Evolutionary conservation across 2,329 filamentous ascomycete species (phyloP).

Genomic region (Hypoxylon sp.): DNA sequence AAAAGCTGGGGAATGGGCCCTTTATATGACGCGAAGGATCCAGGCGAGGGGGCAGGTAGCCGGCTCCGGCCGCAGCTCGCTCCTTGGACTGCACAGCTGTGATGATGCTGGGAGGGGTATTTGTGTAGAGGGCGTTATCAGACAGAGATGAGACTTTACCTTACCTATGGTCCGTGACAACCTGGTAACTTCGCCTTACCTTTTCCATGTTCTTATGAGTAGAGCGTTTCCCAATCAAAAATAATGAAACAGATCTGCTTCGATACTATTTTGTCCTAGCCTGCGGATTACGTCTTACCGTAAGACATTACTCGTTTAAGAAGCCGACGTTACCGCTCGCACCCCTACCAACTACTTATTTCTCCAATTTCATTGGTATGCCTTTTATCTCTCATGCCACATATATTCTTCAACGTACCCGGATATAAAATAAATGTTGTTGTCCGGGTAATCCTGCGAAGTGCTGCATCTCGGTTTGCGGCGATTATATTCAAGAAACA

Average conservation of each 20-base stretch:
- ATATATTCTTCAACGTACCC: neutral
- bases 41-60: neutral
- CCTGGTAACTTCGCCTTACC: constrained; percentile 13
- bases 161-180: constrained; percentile 19
- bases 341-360: neutral
- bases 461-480: neutral
- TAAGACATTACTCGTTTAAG: constrained; percentile 16
- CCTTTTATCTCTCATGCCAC: constrained; percentile 2
- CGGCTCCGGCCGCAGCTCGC: neutral
- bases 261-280: constrained; percentile 3
- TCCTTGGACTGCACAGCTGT: neutral
- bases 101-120: constrained; percentile 3
- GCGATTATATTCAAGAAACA: neutral
- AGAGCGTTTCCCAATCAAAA: constrained; percentile 11
- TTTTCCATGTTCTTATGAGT: constrained; percentile 7
- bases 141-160: constrained; percentile 6
- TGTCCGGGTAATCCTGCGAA: neutral
- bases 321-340: neutral
- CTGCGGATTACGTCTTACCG: constrained; percentile 6
- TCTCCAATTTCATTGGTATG: neutral
- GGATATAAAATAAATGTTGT: neutral
- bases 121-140: neutral
- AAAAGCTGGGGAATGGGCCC: neutral
- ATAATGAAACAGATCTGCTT: neutral
- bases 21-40: neutral